Conservation (phyloP, 176 grass and related monocot genomes). For the Alloteropsis semialata region DNA sequence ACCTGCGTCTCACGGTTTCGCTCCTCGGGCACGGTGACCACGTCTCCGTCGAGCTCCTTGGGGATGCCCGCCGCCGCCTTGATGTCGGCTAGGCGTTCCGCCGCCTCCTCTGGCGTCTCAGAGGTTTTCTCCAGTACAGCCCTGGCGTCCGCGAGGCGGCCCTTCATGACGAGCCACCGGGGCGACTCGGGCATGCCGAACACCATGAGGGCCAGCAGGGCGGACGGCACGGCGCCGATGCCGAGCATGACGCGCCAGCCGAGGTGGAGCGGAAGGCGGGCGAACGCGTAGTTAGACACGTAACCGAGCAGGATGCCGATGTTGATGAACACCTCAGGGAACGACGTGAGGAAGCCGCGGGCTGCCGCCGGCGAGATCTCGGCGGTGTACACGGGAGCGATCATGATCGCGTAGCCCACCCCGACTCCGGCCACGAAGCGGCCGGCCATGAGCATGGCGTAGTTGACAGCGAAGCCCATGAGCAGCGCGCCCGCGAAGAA, state of each 20-base stretch:
- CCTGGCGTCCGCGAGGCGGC: conserved; percentile 62
- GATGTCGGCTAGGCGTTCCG: conserved; percentile 58
- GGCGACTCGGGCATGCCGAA: conserved; percentile 80
- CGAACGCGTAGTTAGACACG: conserved; percentile 71
- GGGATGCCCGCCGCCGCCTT: conserved; percentile 66
- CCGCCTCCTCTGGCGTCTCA: conserved; percentile 51
- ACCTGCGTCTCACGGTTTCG: conserved; percentile 28
- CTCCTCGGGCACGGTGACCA: conserved; percentile 43
- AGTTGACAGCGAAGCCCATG: conserved; percentile 55
- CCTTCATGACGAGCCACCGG: conserved; percentile 76
- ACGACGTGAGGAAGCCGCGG: conserved; percentile 57
- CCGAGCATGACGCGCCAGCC: conserved; percentile 82
- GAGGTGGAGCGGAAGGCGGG: conserved; percentile 34
- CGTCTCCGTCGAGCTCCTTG: conserved; percentile 45
- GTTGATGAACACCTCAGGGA: conserved; percentile 85
- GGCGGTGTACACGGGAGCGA: conserved; percentile 69
- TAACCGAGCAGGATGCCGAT: conserved; percentile 78
- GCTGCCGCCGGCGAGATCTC: conserved; percentile 62
- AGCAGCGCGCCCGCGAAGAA: conserved; percentile 58
- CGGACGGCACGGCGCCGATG: conserved; percentile 54
- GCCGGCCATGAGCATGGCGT: conserved; percentile 56
- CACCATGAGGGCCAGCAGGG: conserved; percentile 55
- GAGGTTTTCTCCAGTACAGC: conserved; percentile 56
- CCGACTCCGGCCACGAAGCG: conserved; percentile 64
- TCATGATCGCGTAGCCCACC: conserved; percentile 58